Evolutionary conservation across 306 rosid species (phyloP), one percentile per base, ranked within the genome.

Genomic region (Canavalia ensiformis): DNA sequence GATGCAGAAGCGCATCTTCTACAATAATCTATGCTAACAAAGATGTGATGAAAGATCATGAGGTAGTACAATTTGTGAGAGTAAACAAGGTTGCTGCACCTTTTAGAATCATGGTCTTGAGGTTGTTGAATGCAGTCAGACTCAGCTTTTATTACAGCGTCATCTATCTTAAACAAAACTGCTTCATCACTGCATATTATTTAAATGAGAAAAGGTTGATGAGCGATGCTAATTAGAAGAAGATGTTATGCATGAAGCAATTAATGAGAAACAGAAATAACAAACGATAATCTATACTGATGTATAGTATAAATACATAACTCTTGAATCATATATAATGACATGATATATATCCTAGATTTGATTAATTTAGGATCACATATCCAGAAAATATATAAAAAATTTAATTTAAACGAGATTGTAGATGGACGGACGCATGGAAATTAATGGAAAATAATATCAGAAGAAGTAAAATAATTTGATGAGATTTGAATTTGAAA

Each of bases 1-100:
- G 47, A 13, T 78, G 83, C 8, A 41, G 69, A 84, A 18, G 25
- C 30, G 9, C 31, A 65, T 57, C 46, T 81, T 72, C 78, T 78
- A 69, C 67, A 72, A 25, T 28, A 68, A 31, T 81, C 78, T 69
- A 78, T 78, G 72, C 76, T 86, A 84, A 72, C 55, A 46, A 80
- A 73, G 33, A 58, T 25, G 25, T 18, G 25, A 18, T 18, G 25
- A 18, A 18, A 18, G 25, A 18, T 84, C 6, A 56, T 78, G 83
- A 87, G 68, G 84, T 83, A 45, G 71, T 85, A 79, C 86, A 89
- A 60, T 89, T 84, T 88, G 92, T 86, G 81, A 91, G 92, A 45
- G 88, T 83, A 71, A 93, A 89, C 80, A 88, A 79, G 77, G 88
- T 88, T 72, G 90, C 92, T 56, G 92, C 94, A 56, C 96, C 90